Evolutionary conservation across 2,329 filamentous ascomycete species (phyloP), one percentile per base, ranked within the genome.

Genomic region (Chaetomiaceae sp.): DNA sequence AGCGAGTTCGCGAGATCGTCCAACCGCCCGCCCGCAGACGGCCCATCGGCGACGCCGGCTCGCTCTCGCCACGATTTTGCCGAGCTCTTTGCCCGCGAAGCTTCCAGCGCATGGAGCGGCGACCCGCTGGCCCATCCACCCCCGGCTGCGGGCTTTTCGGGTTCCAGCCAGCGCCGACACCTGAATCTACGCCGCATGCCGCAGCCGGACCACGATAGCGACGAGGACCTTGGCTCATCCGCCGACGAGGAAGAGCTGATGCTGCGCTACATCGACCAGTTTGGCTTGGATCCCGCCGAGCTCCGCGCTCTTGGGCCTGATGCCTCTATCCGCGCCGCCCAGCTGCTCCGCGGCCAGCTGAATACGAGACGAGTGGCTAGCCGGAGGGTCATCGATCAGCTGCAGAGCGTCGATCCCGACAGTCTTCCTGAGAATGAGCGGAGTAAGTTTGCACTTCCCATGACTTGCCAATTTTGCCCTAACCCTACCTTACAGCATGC

Each of bases 341-440:
- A 81, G 60, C 51, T 79, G 6, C 60, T 77, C 31, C 74, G 78
- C 38, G 76, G 76, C 15, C 66, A 72, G 7, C 55, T 72, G 20
- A 62, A 68, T 0, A 73, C 66, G 36, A 77, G 75, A 61, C 68
- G 72, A 57, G 72, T 80, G 6, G 77, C 77, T 3, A 80, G 77
- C 0, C 74, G 69, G 56, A 65, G 63, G 15, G 76, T 77, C 3
- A 64, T 82, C 12, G 65, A 68, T 12, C 73, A 76, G 6, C 65
- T 82, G 3, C 65, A 78, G 57, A 73, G 67, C 44, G 72, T 83
- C 4, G 63, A 72, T 5, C 64, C 79, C 15, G 63, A 71, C 1
- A 72, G 72, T 8, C 64, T 83, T 2, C 63, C 72, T 0, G 71
- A 77, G 40, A 68, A 63, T 37, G 78, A 81, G 56, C 71, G 69